Conservation (phyloP, 1,139 yeast species). For the Kurtzmaniella quercitrusa region DNA sequence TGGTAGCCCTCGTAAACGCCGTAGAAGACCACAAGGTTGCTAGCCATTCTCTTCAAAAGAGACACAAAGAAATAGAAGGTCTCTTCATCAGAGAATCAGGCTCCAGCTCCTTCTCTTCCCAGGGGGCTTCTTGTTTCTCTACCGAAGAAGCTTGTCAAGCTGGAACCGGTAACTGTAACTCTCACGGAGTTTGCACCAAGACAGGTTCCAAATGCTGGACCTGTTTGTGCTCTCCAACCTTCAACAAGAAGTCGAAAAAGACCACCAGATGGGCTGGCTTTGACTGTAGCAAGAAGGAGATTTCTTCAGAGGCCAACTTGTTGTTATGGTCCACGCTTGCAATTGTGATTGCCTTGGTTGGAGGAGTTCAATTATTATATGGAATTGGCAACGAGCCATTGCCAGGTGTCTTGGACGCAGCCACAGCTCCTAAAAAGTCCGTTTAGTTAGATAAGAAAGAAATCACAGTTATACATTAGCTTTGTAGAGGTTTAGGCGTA, state of each 20-base stretch:
- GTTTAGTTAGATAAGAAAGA: slow-evolving; percentile 1
- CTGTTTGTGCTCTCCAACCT: slow-evolving; percentile 56
- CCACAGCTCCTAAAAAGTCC: slow-evolving; percentile 40
- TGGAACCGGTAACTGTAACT: slow-evolving; percentile 53
- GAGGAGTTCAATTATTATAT: slow-evolving; percentile 52
- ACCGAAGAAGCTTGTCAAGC: slow-evolving; percentile 51
- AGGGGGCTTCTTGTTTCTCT: slow-evolving; percentile 25
- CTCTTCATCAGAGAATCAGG: slow-evolving; percentile 15
- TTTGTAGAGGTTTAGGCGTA: too few relatives aligned
- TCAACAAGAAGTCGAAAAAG: slow-evolving; percentile 37
- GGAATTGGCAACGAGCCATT: slow-evolving; percentile 56
- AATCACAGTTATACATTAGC: neutral
- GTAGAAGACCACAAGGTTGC: slow-evolving; percentile 1
- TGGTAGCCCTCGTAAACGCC: slow-evolving; percentile 30
- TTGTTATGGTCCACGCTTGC: slow-evolving; percentile 62
- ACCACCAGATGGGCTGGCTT: slow-evolving; percentile 67
- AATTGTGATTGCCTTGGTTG: slow-evolving; percentile 40
- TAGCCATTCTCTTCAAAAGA: slow-evolving; percentile 15
- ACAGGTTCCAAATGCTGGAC: slow-evolving; percentile 42
- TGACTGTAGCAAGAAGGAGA: slow-evolving; percentile 63
- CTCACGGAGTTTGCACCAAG: slow-evolving; percentile 58
- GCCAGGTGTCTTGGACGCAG: slow-evolving; percentile 66
- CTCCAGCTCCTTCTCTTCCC: slow-evolving; percentile 11
- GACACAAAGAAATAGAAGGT: slow-evolving; percentile 21
- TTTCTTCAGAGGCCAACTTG: slow-evolving; percentile 59